phyloP scores from a whole-genome alignment of 2,329 filamentous ascomycete species.

The Botrytis fabae region DNA sequence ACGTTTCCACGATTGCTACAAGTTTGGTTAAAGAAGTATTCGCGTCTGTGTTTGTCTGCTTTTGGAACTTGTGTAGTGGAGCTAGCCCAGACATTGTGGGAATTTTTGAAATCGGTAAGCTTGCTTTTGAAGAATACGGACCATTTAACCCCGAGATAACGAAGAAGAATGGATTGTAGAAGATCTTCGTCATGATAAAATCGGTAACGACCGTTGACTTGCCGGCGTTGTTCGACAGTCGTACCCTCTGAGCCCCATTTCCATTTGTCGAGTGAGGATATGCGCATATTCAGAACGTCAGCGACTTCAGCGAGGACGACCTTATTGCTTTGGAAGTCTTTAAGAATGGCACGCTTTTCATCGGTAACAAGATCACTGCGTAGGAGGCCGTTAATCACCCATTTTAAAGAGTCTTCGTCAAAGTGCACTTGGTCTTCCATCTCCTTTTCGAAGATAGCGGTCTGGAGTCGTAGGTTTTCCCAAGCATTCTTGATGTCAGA shows the following conservation, averaged over 20 bases:
- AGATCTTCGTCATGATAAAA: conserved; percentile 61
- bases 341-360: conserved; percentile 50
- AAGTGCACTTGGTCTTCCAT: conserved; percentile 41
- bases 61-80: conserved; percentile 38
- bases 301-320: conserved; percentile 53
- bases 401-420: conserved; percentile 44
- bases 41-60: conserved; percentile 40
- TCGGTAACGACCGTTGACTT: conserved; percentile 58
- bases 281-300: conserved; percentile 58
- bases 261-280: conserved; percentile 53
- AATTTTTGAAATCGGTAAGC: conserved; percentile 37
- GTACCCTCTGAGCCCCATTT: conserved; percentile 49
- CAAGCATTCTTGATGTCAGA: conserved; percentile 46
- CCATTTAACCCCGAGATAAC: conserved; percentile 54
- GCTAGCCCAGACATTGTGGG: conserved; percentile 27
- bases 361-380: conserved; percentile 52
- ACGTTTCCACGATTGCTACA: conserved; percentile 34
- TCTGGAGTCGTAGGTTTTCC: conserved; percentile 43
- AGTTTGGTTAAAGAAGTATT: conserved; percentile 46
- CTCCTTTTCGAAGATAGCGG: conserved; percentile 42
- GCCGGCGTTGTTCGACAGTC: conserved; percentile 51
- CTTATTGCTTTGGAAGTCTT: conserved; percentile 51
- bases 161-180: conserved; percentile 53
- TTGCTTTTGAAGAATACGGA: conserved; percentile 46
- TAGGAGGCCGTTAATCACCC: conserved; percentile 50